A percentile compares a stretch with the other conserved stretches of the same genome.
These are phyloP conservation scores for Vitis riparia DNA, from an alignment of 164 flowering plant species.

Conservation along the genomic window DNA sequence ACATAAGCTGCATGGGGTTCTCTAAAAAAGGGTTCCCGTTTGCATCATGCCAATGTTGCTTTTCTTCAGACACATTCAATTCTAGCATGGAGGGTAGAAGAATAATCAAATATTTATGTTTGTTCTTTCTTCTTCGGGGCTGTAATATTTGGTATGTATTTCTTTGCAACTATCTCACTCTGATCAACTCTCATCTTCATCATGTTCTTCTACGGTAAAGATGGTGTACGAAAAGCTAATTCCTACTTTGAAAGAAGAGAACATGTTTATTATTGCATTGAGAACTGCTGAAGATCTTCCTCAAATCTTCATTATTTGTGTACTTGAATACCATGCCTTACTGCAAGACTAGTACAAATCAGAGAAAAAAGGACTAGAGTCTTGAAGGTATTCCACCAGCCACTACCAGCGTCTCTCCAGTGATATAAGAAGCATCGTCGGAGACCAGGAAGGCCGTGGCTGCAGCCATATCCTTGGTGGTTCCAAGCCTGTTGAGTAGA, in stretches of 20 bases:
- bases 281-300: too few relatives aligned
- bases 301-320: too few relatives aligned
- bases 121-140: too few relatives aligned
- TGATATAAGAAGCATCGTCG: conserved; percentile 91
- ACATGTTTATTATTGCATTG: too few relatives aligned
- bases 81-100: neutral
- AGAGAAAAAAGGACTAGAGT: conserved; percentile 36
- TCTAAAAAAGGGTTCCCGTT: neutral
- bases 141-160: too few relatives aligned
- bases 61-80: neutral
- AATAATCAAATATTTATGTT: neutral
- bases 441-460: conserved; percentile 91
- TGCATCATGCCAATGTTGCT: neutral
- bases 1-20: conserved; percentile 16
- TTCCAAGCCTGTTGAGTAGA: conserved; percentile 73
- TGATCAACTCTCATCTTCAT: too few relatives aligned
- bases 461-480: conserved; percentile 90
- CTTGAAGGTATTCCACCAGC: conserved; percentile 88
- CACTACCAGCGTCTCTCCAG: conserved; percentile 89
- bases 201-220: too few relatives aligned
- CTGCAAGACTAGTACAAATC: too few relatives aligned
- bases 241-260: too few relatives aligned
- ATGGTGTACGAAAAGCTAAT: too few relatives aligned
- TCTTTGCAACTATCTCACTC: too few relatives aligned
- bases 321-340: too few relatives aligned